Evolutionary conservation across 2,329 filamentous ascomycete genomes (phyloP), one percentile per base, ranked within the genome.

Genomic region (Elsinoe ampelina): DNA sequence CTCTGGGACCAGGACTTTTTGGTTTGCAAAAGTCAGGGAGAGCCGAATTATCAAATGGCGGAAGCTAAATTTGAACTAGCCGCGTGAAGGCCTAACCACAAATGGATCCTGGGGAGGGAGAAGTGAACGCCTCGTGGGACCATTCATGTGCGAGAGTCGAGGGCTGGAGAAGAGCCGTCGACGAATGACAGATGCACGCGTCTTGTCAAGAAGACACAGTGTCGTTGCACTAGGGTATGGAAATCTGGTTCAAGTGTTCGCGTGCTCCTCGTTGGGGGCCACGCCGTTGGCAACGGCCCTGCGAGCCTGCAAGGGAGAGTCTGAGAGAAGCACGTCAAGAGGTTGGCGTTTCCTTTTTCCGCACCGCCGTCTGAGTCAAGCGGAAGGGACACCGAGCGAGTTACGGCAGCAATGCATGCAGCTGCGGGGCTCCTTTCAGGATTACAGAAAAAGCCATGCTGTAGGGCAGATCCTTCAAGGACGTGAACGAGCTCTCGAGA

Each of bases 11-110:
- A 52, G 34, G 48, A 52, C 30, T 22, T 52, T 13, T 22, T 22
- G 2, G 22, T 30, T 38, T 38, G 22, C 22, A 34, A 34, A 52
- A 52, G 48, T 52, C 48, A 52, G 48, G 48, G 48, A 35, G 48
- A 52, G 48, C 48, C 48, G 34, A 52, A 35, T 52, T 52, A 52
- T 39, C 48, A 52, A 52, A 52, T 50, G 45, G 45, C 45, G 45
- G 45, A 50, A 35, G 45, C 48, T 52, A 52, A 52, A 35, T 52
- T 52, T 35, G 48, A 52, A 52, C 48, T 52, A 52, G 34, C 48
- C 34, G 48, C 34, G 48, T n/a, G 34, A 36, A 52, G n/a, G 48
- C 8, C 32, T 35, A 38, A 35, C 48, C 48, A 19, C 7, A 38
- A 35, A 15, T 32, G 48, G 48, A 52, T 38, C 48, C 32, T 52